Evolutionary conservation across 768 basidiomycete genomes (phyloP).

Genomic region (Podaxis mareebaensis): DNA sequence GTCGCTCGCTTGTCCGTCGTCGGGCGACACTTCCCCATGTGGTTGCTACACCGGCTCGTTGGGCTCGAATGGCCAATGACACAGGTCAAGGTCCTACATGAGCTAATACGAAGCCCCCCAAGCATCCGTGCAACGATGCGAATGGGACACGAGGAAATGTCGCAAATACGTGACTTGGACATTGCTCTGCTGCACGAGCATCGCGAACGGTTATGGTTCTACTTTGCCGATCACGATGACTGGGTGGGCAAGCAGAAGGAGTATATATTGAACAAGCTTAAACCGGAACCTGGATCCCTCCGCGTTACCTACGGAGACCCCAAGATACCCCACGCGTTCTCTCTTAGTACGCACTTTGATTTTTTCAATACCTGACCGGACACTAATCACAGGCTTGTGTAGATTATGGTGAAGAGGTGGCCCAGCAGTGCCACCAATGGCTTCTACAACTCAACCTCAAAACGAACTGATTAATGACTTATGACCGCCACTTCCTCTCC

Average conservation of each 20-base stretch:
- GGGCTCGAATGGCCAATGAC: constrained; percentile 47
- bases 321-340: constrained; percentile 71
- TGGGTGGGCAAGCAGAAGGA: constrained; percentile 68
- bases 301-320: constrained; percentile 45
- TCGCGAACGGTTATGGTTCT: constrained; percentile 42
- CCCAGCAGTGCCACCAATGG: constrained; percentile 49
- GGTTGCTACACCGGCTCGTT: constrained; percentile 44
- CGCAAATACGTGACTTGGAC: constrained; percentile 55
- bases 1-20: constrained; percentile 46
- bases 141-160: constrained; percentile 75
- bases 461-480: neutral
- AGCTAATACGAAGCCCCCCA: constrained; percentile 51
- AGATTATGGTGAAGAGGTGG: constrained; percentile 57
- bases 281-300: constrained; percentile 29
- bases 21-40: constrained; percentile 38
- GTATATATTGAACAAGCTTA: constrained; percentile 41
- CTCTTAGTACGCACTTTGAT: constrained; percentile 53
- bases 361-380: neutral
- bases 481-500: neutral
- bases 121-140: constrained; percentile 53
- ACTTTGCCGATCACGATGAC: constrained; percentile 62
- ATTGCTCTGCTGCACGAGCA: constrained; percentile 40
- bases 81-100: constrained; percentile 46
- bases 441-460: constrained; percentile 23
- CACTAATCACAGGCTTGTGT: constrained; percentile 10